phyloP scores from a whole-genome alignment of 345 rosid species.

The Bruguiera parviflora region DNA sequence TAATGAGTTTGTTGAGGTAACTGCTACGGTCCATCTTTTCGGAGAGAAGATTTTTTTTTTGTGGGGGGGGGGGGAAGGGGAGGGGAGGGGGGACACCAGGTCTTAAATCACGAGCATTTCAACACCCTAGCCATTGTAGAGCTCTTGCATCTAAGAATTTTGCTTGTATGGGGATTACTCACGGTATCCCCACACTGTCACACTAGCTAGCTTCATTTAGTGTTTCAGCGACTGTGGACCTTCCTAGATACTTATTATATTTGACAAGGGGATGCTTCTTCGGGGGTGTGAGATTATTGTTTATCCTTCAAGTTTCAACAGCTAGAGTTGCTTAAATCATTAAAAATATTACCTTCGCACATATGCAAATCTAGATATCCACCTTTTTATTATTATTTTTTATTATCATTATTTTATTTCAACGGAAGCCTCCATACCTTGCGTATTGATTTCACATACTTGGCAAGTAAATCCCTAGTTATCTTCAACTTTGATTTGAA shows the following conservation, averaged over 20 bases:
- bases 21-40: slow-evolving; percentile 4
- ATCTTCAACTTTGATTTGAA: slow-evolving; percentile 24
- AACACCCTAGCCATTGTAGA: slow-evolving; percentile 25
- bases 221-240: slow-evolving; percentile 39
- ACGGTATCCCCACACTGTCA: slow-evolving; percentile 32
- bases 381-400: slow-evolving; percentile 22
- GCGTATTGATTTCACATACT: slow-evolving; percentile 51
- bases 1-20: slow-evolving; percentile 35
- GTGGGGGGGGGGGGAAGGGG: no score
- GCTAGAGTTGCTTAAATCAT: slow-evolving; percentile 40
- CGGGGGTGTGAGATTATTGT: slow-evolving; percentile 36
- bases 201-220: slow-evolving; percentile 18
- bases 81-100: slow-evolving; percentile 17
- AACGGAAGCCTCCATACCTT: slow-evolving; percentile 54
- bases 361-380: slow-evolving; percentile 25
- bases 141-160: slow-evolving; percentile 37
- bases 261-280: slow-evolving; percentile 48
- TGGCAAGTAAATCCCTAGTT: slow-evolving; percentile 27
- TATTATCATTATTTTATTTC: no score
- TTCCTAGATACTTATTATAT: slow-evolving; percentile 43
- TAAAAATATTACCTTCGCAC: slow-evolving; percentile 17
- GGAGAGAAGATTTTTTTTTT: slow-evolving; percentile 17
- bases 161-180: slow-evolving; percentile 46
- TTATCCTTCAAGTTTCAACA: slow-evolving; percentile 57
- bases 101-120: slow-evolving; percentile 25